These are phyloP conservation scores for Arabidopsis suecica DNA, from an alignment of 345 rosid genomes.

Conservation along the genomic window DNA sequence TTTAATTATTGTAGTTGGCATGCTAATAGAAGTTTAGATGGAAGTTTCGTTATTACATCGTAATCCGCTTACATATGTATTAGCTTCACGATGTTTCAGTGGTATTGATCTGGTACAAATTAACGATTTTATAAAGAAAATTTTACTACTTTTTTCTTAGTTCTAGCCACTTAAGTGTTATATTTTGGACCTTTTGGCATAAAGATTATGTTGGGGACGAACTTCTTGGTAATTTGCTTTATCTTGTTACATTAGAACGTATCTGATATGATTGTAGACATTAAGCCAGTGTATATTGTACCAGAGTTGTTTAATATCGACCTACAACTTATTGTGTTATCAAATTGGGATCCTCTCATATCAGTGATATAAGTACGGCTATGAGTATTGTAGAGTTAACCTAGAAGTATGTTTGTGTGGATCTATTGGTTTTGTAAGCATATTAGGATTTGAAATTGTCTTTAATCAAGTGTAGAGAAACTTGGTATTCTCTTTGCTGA, in stretches of 20 bases:
- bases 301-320: background rate
- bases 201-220: background rate
- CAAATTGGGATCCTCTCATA: background rate
- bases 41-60: background rate
- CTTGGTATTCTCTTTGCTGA: constrained; percentile 4
- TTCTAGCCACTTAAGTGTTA: background rate
- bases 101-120: background rate
- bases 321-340: background rate
- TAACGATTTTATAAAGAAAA: background rate
- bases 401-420: background rate
- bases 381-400: background rate
- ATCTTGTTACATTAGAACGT: background rate
- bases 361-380: background rate
- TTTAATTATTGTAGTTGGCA: constrained; percentile 4
- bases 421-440: background rate
- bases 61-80: background rate
- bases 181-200: background rate
- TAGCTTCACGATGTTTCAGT: background rate
- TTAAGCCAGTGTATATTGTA: background rate
- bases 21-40: background rate
- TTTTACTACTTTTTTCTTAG: background rate
- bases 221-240: background rate
- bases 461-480: background rate
- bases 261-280: background rate
- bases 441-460: background rate